Conservation (phyloP, 352 stramenopile genomes). For the Sclerospora graminicola region DNA sequence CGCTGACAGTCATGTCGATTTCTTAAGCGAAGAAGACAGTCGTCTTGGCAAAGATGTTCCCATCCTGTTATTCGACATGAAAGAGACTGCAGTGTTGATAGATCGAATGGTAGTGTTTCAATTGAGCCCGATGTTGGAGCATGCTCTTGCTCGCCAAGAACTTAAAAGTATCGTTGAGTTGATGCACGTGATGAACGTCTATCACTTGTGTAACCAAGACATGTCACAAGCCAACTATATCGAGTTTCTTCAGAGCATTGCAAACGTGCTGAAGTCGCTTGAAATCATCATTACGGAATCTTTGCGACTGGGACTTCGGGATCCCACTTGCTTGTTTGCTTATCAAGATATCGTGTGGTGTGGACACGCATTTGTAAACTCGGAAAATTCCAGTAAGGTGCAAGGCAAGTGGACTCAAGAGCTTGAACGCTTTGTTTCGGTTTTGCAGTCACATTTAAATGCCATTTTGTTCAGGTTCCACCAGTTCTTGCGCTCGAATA, state of each 20-base stretch:
- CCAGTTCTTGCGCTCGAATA: slow-evolving; percentile 66
- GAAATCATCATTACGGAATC: slow-evolving; percentile 48
- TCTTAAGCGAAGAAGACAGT: slow-evolving; percentile 45
- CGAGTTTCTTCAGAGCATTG: slow-evolving; percentile 21
- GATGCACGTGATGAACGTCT: slow-evolving; percentile 47
- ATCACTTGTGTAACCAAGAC: slow-evolving; percentile 16
- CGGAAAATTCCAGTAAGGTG: background rate
- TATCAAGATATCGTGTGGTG: slow-evolving; percentile 86
- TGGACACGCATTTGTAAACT: slow-evolving; percentile 41
- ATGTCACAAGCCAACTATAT: slow-evolving; percentile 8
- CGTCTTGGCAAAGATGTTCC: slow-evolving; percentile 64
- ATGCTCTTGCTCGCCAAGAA: slow-evolving; percentile 53
- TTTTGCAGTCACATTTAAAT: slow-evolving; percentile 61
- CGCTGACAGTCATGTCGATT: slow-evolving; percentile 36
- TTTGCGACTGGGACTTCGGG: slow-evolving; percentile 41
- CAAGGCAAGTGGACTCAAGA: slow-evolving; percentile 16
- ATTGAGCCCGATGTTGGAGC: slow-evolving; percentile 63
- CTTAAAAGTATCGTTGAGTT: slow-evolving; percentile 46
- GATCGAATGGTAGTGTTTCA: slow-evolving; percentile 69
- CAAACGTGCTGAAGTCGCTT: slow-evolving; percentile 26
- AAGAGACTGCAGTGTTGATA: slow-evolving; percentile 52
- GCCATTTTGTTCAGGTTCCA: slow-evolving; percentile 65
- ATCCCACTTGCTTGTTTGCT: slow-evolving; percentile 51
- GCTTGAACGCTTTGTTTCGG: slow-evolving; percentile 31
- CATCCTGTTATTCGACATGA: slow-evolving; percentile 77